Conservation (phyloP, 1,284 basidiomycete genomes). For the Pisolithus thermaeus region DNA sequence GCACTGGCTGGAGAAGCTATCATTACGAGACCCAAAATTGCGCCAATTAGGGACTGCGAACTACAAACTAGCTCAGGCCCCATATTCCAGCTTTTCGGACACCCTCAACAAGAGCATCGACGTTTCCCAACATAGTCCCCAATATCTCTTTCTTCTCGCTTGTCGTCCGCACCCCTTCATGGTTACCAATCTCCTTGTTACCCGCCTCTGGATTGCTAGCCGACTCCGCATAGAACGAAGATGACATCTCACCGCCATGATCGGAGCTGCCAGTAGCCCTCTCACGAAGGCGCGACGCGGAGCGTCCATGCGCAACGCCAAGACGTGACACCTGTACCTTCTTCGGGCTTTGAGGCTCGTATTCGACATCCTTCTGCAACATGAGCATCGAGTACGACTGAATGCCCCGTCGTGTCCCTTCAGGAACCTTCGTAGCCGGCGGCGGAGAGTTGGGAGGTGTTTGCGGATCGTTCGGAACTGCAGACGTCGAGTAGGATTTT, state of each 20-base stretch:
- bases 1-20: too few relatives aligned
- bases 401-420: slow-evolving; percentile 18
- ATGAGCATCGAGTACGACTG: slow-evolving; percentile 50
- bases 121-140: slow-evolving; percentile 79
- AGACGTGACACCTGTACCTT: slow-evolving; percentile 32
- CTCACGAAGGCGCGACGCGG: slow-evolving; percentile 4
- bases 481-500: slow-evolving; percentile 26
- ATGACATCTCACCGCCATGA: neutral
- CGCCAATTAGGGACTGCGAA: too few relatives aligned
- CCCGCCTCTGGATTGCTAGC: slow-evolving; percentile 7
- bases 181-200: neutral
- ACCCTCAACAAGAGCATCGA: slow-evolving; percentile 81
- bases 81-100: slow-evolving; percentile 80
- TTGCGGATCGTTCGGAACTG: slow-evolving; percentile 9
- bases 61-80: slow-evolving; percentile 40
- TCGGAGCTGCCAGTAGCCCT: neutral
- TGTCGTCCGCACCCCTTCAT: slow-evolving; percentile 46
- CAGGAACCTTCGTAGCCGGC: slow-evolving; percentile 6
- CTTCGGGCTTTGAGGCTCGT: slow-evolving; percentile 61
- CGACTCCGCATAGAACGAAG: neutral
- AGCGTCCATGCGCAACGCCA: slow-evolving; percentile 22
- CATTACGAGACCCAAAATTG: too few relatives aligned
- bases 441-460: slow-evolving; percentile 34
- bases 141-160: slow-evolving; percentile 82
- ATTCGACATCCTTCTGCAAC: slow-evolving; percentile 66